Evolutionary conservation across 768 basidiomycete genomes (phyloP).

Genomic region (Suillus americanus): DNA sequence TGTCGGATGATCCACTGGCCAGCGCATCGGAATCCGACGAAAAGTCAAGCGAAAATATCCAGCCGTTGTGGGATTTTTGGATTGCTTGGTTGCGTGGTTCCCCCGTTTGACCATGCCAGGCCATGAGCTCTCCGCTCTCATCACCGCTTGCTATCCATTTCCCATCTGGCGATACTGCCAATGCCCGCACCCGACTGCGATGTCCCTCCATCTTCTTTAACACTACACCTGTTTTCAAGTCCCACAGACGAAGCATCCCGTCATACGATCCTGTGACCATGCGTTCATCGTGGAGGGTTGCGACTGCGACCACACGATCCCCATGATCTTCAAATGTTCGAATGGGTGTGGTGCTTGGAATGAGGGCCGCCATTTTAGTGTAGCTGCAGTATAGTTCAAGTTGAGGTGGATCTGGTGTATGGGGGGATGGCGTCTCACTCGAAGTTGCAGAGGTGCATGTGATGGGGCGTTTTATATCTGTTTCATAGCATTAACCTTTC

Average conservation of each 20-base stretch:
- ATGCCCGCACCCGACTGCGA: neutral
- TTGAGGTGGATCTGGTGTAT: neutral
- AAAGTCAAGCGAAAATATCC: neutral
- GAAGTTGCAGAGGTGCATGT: neutral
- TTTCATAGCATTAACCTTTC: too few relatives aligned
- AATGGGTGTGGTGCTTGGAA: neutral
- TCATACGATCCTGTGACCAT: neutral
- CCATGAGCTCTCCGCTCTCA: neutral
- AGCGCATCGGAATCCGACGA: fast-evolving
- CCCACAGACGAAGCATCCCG: neutral
- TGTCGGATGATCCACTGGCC: neutral
- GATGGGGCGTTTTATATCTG: too few relatives aligned
- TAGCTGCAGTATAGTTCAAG: neutral
- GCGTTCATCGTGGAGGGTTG: neutral
- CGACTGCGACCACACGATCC: neutral
- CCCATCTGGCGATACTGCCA: neutral
- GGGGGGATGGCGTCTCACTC: neutral
- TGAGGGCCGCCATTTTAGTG: neutral
- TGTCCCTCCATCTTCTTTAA: neutral
- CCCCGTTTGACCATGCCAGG: neutral
- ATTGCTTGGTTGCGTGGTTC: neutral
- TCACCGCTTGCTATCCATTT: neutral
- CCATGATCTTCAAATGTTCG: neutral
- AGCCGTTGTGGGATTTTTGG: neutral
- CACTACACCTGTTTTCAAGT: neutral